Conservation (phyloP, 1,284 basidiomycete species). For the Leccinum pachyderme region DNA sequence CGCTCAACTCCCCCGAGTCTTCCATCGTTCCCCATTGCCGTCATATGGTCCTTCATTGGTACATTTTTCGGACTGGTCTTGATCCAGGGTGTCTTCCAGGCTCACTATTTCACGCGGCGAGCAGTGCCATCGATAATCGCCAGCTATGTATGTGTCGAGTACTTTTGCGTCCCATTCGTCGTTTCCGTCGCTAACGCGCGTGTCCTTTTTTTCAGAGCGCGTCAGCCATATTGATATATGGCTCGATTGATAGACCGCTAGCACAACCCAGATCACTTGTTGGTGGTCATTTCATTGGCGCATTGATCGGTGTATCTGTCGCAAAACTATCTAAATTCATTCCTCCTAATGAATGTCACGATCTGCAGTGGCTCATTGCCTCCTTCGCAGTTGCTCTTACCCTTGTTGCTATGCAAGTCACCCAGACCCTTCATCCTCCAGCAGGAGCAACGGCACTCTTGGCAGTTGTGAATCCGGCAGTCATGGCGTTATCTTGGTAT, state of each 20-base stretch:
- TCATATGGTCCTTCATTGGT: slow-evolving; percentile 45
- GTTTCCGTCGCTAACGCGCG: slow-evolving; percentile 37
- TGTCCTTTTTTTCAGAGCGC: slow-evolving; percentile 48
- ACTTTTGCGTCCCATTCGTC: neutral
- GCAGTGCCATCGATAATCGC: slow-evolving; percentile 42
- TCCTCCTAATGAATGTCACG: slow-evolving; percentile 42
- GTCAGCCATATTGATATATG: slow-evolving; percentile 58
- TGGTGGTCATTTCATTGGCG: slow-evolving; percentile 31
- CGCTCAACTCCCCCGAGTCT: slow-evolving; percentile 8
- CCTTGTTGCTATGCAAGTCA: slow-evolving; percentile 48
- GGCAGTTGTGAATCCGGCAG: slow-evolving; percentile 47
- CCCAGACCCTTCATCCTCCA: slow-evolving; percentile 59
- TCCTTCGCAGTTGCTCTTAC: slow-evolving; percentile 51
- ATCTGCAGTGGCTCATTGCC: slow-evolving; percentile 54
- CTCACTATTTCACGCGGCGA: slow-evolving; percentile 47
- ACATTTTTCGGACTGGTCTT: slow-evolving; percentile 56
- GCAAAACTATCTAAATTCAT: slow-evolving; percentile 54
- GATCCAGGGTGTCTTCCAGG: slow-evolving; percentile 54
- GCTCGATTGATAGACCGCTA: slow-evolving; percentile 56
- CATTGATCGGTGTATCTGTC: slow-evolving; percentile 45
- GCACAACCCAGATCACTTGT: slow-evolving; percentile 61
- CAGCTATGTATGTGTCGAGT: slow-evolving; percentile 19
- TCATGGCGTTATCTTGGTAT: slow-evolving; percentile 55
- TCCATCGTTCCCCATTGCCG: slow-evolving; percentile 2
- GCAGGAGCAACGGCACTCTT: slow-evolving; percentile 51